Percentiles rank a stretch among this genome's conserved stretches.
phyloP scores from a whole-genome alignment of 2,329 filamentous ascomycete species.

The Colletotrichum spaethianum region DNA sequence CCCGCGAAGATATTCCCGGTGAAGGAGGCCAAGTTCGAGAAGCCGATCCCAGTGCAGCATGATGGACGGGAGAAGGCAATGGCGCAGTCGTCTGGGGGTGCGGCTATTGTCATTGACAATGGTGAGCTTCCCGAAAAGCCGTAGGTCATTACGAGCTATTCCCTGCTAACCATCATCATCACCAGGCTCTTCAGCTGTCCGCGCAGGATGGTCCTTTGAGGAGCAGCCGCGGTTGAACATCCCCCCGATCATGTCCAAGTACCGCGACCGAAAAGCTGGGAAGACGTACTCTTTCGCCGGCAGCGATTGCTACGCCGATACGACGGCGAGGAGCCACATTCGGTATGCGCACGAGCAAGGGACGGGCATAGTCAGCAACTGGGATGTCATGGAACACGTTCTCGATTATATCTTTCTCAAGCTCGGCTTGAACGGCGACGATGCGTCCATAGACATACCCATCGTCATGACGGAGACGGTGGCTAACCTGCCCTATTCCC shows the following conservation, averaged over 20 bases:
- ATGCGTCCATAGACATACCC: conserved; percentile 84
- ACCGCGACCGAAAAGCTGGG: conserved; percentile 92
- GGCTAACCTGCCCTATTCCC: conserved; percentile 89
- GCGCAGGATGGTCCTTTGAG: conserved; percentile 97
- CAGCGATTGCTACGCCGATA: conserved; percentile 93
- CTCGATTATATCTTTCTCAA: conserved; percentile 97
- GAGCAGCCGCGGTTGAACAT: conserved; percentile 82
- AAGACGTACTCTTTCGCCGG: conserved; percentile 95
- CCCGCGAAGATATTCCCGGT: conserved; percentile 72
- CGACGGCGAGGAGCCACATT: conserved; percentile 90
- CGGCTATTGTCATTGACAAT: conserved; percentile 98
- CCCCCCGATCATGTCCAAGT: conserved; percentile 93
- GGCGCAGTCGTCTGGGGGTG: conserved; percentile 66
- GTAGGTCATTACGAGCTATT: not conserved
- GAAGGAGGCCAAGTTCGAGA: conserved; percentile 74
- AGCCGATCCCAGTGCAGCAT: conserved; percentile 65
- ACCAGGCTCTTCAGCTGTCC: conserved; percentile 86
- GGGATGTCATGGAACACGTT: conserved; percentile 97
- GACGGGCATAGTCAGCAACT: conserved; percentile 93
- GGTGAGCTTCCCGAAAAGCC: conserved; percentile 67
- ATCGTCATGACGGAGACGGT: conserved; percentile 97
- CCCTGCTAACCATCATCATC: conserved; percentile 24
- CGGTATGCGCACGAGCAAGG: conserved; percentile 92
- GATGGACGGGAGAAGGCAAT: conserved; percentile 82
- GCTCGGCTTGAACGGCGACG: conserved; percentile 83